phyloP scores from a whole-genome alignment of 2,329 filamentous ascomycete genomes.

The Neobulgaria alba region DNA sequence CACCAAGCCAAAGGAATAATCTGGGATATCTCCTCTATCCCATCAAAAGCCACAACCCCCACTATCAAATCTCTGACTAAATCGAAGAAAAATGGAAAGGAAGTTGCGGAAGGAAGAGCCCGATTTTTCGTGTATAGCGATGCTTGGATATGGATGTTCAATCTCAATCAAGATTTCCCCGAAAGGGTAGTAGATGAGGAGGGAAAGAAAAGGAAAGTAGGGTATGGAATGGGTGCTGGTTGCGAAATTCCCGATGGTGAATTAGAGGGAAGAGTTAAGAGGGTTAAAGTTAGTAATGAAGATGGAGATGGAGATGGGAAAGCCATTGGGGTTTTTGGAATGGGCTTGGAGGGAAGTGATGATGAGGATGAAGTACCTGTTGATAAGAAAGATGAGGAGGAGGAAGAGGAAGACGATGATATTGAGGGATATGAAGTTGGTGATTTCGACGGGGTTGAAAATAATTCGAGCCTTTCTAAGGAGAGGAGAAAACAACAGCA shows the following conservation, averaged over 20 bases:
- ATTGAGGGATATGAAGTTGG: conserved; percentile 7
- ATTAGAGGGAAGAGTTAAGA: conserved; percentile 30
- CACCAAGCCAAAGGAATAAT: conserved; percentile 77
- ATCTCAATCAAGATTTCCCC: conserved; percentile 39
- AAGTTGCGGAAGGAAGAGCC: conserved; percentile 38
- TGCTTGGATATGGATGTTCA: conserved; percentile 87
- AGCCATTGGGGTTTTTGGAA: conserved; percentile 30
- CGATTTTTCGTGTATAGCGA: conserved; percentile 83
- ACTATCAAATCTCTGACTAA: too few relatives aligned
- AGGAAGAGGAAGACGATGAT: neutral
- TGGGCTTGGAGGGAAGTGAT: conserved; percentile 34
- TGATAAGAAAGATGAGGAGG: neutral
- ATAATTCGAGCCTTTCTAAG: neutral
- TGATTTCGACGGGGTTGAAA: conserved; percentile 8
- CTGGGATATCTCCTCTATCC: conserved; percentile 81
- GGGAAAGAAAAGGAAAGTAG: conserved; percentile 21
- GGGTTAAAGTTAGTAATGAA: conserved; percentile 34
- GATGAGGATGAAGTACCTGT: conserved; percentile 30
- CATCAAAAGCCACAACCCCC: too few relatives aligned
- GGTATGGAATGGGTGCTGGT: conserved; percentile 44
- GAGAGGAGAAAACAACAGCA: too few relatives aligned
- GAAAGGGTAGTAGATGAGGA: conserved; percentile 27
- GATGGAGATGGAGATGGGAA: conserved; percentile 30
- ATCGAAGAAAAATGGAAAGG: too few relatives aligned
- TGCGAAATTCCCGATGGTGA: conserved; percentile 32